phyloP scores from a whole-genome alignment of 106 monocot genomes.

The Allium fistulosum region DNA sequence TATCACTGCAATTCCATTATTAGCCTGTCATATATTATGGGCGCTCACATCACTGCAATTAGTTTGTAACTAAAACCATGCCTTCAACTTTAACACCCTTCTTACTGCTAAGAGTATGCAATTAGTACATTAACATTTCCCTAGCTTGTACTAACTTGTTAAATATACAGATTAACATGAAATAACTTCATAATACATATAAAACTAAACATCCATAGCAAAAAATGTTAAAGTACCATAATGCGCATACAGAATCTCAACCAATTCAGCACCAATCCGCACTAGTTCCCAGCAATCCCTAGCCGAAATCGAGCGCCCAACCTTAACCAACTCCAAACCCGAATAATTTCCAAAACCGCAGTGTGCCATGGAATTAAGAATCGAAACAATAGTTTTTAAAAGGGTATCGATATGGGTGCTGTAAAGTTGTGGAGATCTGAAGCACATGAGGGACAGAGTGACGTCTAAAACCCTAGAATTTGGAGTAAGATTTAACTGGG shows the following conservation, averaged over 20 bases:
- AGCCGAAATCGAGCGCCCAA: constrained; percentile 50
- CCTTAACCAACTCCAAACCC: constrained; percentile 23
- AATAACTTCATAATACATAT: no score
- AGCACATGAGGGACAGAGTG: constrained; percentile 76
- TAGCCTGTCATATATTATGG: no score
- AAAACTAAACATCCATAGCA: neutral
- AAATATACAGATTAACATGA: no score
- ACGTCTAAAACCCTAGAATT: constrained; percentile 61
- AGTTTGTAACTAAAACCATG: no score
- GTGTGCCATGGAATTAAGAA: constrained; percentile 36
- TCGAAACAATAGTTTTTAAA: constrained; percentile 35
- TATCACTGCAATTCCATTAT: no score
- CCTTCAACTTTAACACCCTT: no score
- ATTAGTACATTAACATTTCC: no score
- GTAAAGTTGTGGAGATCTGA: constrained; percentile 46
- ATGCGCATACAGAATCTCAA: constrained; percentile 35
- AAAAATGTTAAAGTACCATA: constrained; percentile 11
- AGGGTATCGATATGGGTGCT: constrained; percentile 31
- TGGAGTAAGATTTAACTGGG: constrained; percentile 43
- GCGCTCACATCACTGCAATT: no score
- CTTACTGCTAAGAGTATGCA: no score
- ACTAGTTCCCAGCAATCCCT: constrained; percentile 39
- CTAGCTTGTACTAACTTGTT: no score
- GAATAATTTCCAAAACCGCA: constrained; percentile 26
- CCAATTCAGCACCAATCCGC: constrained; percentile 25